Evolutionary conservation across 1,284 basidiomycete genomes (phyloP).

Genomic region (Cronartium ribicola): DNA sequence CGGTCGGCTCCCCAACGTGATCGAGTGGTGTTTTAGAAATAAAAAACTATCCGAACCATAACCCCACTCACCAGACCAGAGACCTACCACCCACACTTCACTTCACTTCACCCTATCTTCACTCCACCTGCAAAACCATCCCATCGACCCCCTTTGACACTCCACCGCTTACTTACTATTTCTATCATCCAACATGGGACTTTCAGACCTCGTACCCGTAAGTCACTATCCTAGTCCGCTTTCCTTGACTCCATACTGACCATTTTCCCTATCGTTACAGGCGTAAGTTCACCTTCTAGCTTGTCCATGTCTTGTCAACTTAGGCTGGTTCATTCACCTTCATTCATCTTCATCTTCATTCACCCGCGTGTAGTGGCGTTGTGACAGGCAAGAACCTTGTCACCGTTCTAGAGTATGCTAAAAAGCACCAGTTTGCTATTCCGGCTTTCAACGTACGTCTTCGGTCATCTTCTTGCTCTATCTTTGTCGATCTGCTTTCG

Average conservation of each 20-base stretch:
- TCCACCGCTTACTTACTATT: neutral
- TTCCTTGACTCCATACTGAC: constrained; percentile 4
- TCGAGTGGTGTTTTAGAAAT: no score
- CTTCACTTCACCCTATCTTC: no score
- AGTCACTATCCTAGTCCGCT: neutral
- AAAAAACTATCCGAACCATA: no score
- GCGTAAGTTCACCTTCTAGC: constrained; percentile 13
- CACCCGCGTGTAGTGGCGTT: constrained; percentile 19
- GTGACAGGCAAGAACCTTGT: constrained; percentile 41
- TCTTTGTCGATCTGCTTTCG: neutral
- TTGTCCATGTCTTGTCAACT: neutral
- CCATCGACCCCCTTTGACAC: no score
- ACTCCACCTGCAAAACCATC: no score
- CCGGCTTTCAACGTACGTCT: constrained; percentile 40
- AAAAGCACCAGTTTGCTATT: constrained; percentile 37
- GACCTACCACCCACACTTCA: no score
- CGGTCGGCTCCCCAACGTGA: no score
- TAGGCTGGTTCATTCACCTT: neutral
- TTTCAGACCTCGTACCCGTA: constrained; percentile 37
- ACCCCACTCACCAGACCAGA: no score
- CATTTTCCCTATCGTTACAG: neutral
- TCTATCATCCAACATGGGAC: constrained; percentile 8
- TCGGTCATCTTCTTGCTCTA: neutral
- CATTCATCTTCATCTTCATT: neutral
- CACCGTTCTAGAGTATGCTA: constrained; percentile 40